A percentile compares a stretch with the other conserved stretches of the same genome.
These are phyloP conservation scores for Erysimum cheiri DNA, from an alignment of 441 rosid genomes.

Conservation along the genomic window DNA sequence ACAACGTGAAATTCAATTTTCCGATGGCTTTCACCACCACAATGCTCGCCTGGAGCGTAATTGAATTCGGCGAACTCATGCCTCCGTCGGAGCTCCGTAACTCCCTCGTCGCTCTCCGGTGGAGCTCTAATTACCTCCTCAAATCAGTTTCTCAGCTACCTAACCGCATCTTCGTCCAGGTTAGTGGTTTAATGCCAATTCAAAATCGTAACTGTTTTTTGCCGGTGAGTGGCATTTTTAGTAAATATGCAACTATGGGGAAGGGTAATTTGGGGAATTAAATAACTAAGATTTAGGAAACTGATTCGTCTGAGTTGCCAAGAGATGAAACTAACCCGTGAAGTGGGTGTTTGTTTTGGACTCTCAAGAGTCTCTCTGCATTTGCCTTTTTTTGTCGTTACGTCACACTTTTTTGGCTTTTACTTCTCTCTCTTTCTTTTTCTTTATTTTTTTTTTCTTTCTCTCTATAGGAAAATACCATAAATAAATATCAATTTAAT, in stretches of 20 bases:
- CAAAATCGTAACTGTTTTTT: slow-evolving; percentile 34
- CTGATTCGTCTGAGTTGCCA: slow-evolving; percentile 38
- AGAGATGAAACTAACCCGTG: slow-evolving; percentile 41
- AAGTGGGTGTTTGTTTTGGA: slow-evolving; percentile 31
- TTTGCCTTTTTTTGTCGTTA: slow-evolving; percentile 34
- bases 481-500: not conserved
- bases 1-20: slow-evolving; percentile 85
- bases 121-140: slow-evolving; percentile 83
- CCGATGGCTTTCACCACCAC: slow-evolving; percentile 95
- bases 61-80: slow-evolving; percentile 86
- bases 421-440: not conserved
- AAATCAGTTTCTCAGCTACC: slow-evolving; percentile 82
- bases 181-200: slow-evolving; percentile 29
- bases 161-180: slow-evolving; percentile 93
- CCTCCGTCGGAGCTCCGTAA: slow-evolving; percentile 68
- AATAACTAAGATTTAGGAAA: slow-evolving; percentile 27
- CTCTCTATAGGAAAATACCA: not conserved
- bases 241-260: not conserved
- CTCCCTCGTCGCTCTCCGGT: slow-evolving; percentile 68
- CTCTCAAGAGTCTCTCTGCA: slow-evolving; percentile 36
- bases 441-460: not conserved
- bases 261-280: slow-evolving; percentile 40
- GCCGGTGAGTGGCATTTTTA: slow-evolving; percentile 28
- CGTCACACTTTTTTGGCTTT: slow-evolving; percentile 33
- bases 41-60: slow-evolving; percentile 84